These are phyloP conservation scores for Ceratonia siliqua DNA, from an alignment of 306 rosid species.

Conservation along the genomic window DNA sequence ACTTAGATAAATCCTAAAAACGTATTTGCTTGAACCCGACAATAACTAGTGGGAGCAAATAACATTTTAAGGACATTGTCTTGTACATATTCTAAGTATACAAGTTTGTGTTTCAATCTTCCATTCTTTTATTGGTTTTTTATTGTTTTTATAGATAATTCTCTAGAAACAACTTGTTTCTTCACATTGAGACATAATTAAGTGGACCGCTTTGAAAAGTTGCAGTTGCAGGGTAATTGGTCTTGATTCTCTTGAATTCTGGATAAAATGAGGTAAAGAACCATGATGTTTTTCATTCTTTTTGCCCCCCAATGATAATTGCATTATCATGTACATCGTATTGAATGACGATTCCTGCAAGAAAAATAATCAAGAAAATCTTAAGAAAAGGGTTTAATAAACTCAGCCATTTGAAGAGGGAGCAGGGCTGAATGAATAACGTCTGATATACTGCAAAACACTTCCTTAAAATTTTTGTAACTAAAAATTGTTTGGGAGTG, in stretches of 20 bases:
- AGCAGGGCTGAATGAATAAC: not conserved
- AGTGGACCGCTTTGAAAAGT: not conserved
- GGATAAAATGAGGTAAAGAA: not conserved
- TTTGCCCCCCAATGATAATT: too few species aligned
- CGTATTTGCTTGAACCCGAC: too few species aligned
- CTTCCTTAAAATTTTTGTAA: not conserved
- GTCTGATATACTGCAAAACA: not conserved
- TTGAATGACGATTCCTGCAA: not conserved
- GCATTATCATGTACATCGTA: too few species aligned
- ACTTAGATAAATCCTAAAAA: too few species aligned
- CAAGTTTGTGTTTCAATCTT: too few species aligned
- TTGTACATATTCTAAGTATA: too few species aligned
- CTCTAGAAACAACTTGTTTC: constrained; percentile 1
- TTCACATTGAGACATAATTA: constrained; percentile 10
- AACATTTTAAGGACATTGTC: too few species aligned
- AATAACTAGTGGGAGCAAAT: too few species aligned
- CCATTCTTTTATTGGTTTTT: too few species aligned
- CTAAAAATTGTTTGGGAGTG: constrained; percentile 11
- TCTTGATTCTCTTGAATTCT: constrained; percentile 15
- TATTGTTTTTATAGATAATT: too few species aligned
- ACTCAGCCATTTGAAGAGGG: not conserved
- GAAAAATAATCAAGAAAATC: not conserved
- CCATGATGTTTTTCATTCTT: too few species aligned
- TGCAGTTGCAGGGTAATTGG: constrained; percentile 11
- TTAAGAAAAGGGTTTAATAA: not conserved